phyloP scores from a whole-genome alignment of 2,329 filamentous ascomycete species.

The Diaporthe sp. region DNA sequence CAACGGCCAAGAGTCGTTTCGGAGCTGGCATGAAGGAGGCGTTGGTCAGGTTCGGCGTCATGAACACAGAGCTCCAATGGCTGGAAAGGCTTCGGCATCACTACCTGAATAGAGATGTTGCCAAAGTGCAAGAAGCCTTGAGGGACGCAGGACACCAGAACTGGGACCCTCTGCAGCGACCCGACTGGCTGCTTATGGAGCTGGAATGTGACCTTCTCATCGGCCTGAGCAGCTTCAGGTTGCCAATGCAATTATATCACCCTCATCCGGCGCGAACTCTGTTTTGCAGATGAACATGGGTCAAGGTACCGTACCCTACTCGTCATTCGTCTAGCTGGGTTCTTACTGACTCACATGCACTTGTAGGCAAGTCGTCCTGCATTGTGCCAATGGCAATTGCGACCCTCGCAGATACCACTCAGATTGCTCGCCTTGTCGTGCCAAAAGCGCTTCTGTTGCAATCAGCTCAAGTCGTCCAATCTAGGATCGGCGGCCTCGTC shows the following conservation, averaged over 20 bases:
- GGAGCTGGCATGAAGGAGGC: conserved; percentile 48
- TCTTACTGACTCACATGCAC: background rate
- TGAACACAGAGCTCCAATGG: conserved; percentile 57
- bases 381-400: conserved; percentile 64
- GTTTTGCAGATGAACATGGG: conserved; percentile 77
- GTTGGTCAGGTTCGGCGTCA: conserved; percentile 55
- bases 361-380: conserved; percentile 64
- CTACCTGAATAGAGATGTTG: conserved; percentile 38
- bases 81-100: conserved; percentile 53
- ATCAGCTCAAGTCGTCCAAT: conserved; percentile 66
- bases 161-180: conserved; percentile 63
- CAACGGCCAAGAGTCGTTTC: conserved; percentile 42
- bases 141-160: conserved; percentile 62
- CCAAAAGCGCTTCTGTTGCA: conserved; percentile 67
- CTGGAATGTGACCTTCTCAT: conserved; percentile 73
- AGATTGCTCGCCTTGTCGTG: conserved; percentile 64
- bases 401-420: conserved; percentile 52
- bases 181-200: conserved; percentile 75
- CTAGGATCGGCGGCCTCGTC: conserved; percentile 64
- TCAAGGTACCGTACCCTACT: conserved; percentile 55
- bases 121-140: conserved; percentile 53
- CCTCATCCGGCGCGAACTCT: conserved; percentile 62
- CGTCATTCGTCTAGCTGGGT: too few relatives aligned
- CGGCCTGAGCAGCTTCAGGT: conserved; percentile 70
- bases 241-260: conserved; percentile 67